Evolutionary conservation across 148 eudicot genomes (phyloP).

Genomic region (Cornus suecica): DNA sequence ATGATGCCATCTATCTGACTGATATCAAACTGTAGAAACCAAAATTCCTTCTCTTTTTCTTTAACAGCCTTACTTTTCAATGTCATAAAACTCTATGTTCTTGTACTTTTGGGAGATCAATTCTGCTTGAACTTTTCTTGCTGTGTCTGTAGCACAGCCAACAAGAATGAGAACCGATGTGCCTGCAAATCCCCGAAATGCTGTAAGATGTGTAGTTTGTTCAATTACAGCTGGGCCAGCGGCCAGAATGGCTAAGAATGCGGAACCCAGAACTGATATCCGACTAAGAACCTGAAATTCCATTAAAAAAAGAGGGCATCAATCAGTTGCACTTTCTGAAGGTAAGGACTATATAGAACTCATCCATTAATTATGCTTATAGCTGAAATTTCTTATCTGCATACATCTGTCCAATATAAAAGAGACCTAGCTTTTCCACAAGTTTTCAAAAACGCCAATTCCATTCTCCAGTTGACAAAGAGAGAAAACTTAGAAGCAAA

Average conservation of each 20-base stretch:
- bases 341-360: not conserved
- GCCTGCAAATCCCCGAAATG: conserved; percentile 92
- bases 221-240: conserved; percentile 93
- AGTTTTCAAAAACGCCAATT: not conserved
- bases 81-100: conserved; percentile 88
- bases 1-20: not conserved
- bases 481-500: not conserved
- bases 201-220: conserved; percentile 85
- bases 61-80: conserved; percentile 33
- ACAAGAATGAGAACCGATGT: conserved; percentile 97
- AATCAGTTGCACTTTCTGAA: not conserved
- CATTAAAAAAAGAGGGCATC: conserved; percentile 4
- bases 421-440: not conserved
- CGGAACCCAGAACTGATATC: conserved; percentile 93
- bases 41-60: not conserved
- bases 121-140: conserved; percentile 96
- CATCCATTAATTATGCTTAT: not conserved
- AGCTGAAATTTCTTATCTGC: not conserved
- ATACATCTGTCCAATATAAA: not conserved
- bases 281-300: conserved; percentile 70
- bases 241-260: conserved; percentile 83
- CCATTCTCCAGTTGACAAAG: not conserved
- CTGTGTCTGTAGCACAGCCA: conserved; percentile 98
- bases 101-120: conserved; percentile 93
- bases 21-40: not conserved